Conservation (phyloP, 306 rosid genomes). For the Psophocarpus tetragonolobus region DNA sequence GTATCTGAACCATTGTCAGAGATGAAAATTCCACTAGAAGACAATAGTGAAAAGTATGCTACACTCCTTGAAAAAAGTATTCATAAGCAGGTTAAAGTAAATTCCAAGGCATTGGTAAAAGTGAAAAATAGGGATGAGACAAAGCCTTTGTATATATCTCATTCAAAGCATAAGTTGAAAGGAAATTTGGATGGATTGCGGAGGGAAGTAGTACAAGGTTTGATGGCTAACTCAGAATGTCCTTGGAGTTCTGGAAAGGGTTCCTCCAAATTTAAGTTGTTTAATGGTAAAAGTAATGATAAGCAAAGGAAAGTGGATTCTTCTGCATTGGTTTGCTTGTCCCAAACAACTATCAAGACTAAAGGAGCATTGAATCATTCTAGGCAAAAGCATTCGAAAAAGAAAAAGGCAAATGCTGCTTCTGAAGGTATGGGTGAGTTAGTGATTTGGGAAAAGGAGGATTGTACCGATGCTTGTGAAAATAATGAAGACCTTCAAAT, state of each 20-base stretch:
- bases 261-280: constrained; percentile 31
- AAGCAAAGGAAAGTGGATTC: constrained; percentile 47
- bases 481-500: constrained; percentile 19
- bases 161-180: constrained; percentile 7
- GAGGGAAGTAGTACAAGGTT: constrained; percentile 50
- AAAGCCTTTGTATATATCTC: constrained; percentile 30
- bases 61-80: constrained; percentile 37
- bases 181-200: constrained; percentile 24
- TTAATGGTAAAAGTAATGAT: constrained; percentile 39
- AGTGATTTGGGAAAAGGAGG: constrained; percentile 39
- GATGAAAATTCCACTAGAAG: constrained; percentile 19
- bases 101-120: constrained; percentile 27
- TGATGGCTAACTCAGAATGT: constrained; percentile 66
- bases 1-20: constrained; percentile 29
- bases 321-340: constrained; percentile 29
- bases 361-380: constrained; percentile 35
- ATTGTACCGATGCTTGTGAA: constrained; percentile 30
- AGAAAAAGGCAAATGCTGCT: constrained; percentile 33
- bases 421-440: constrained; percentile 46
- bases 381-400: constrained; percentile 42
- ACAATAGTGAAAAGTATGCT: constrained; percentile 13
- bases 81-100: constrained; percentile 39
- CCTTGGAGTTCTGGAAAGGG: constrained; percentile 53
- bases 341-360: constrained; percentile 43
- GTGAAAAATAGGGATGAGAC: constrained; percentile 23